These are phyloP conservation scores for Teratosphaeria gauchensis DNA, from an alignment of 2,329 filamentous ascomycete genomes.

Conservation along the genomic window DNA sequence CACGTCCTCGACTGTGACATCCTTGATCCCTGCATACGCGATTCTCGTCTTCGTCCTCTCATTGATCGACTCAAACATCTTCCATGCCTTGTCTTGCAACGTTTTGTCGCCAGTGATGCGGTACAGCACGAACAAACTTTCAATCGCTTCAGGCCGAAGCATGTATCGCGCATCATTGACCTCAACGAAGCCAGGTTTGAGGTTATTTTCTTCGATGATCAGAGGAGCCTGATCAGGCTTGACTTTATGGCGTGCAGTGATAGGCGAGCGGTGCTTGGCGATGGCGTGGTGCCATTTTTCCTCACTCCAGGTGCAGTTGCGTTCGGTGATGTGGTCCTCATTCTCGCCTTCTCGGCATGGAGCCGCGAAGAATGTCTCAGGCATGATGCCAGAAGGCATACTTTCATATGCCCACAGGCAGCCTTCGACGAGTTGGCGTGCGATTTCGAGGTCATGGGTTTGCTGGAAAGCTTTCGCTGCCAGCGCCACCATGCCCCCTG, in stretches of 20 bases:
- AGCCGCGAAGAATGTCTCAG: conserved; percentile 39
- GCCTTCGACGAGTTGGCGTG: conserved; percentile 47
- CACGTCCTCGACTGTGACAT: conserved; percentile 27
- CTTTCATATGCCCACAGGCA: conserved; percentile 53
- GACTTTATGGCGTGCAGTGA: background rate
- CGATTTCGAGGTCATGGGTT: conserved; percentile 46
- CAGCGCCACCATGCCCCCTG: conserved; percentile 53
- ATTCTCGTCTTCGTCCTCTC: conserved; percentile 34
- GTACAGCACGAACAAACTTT: conserved; percentile 51
- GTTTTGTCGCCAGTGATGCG: conserved; percentile 47
- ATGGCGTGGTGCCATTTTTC: conserved; percentile 4
- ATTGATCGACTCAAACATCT: conserved; percentile 39
- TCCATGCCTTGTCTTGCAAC: conserved; percentile 38
- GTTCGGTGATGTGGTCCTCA: conserved; percentile 9
- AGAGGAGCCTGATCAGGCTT: conserved; percentile 21
- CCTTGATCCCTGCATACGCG: conserved; percentile 38
- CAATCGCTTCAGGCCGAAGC: conserved; percentile 48
- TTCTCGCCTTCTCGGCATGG: conserved; percentile 42
- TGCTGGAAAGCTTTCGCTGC: conserved; percentile 48
- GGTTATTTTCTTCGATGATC: conserved; percentile 33
- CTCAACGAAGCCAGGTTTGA: conserved; percentile 34
- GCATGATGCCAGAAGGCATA: conserved; percentile 51
- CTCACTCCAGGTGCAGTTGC: conserved; percentile 3
- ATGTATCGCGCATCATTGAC: conserved; percentile 38
- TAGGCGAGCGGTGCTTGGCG: background rate